Percentiles rank a stretch among this genome's conserved stretches.
phyloP scores from a whole-genome alignment of 805 yeast species.

The Starmerella potacharoeniae region DNA sequence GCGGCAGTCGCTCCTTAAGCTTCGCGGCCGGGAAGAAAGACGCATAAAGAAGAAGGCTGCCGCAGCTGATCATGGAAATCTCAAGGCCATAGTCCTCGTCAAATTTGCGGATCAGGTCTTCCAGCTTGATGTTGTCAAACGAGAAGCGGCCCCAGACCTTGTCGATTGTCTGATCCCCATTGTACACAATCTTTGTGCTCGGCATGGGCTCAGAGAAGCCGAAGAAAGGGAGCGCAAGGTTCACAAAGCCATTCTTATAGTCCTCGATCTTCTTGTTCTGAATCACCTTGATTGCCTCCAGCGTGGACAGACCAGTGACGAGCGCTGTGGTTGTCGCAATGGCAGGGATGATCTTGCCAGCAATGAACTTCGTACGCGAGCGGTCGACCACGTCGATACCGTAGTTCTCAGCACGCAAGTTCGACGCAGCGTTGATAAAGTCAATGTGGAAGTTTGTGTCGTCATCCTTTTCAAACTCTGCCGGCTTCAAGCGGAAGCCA shows the following conservation, averaged over 20 bases:
- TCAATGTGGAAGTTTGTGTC: constrained; percentile 94
- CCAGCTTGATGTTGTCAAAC: constrained; percentile 56
- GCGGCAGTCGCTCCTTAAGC: constrained; percentile 57
- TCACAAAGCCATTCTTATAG: constrained; percentile 85
- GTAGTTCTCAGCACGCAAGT: constrained; percentile 88
- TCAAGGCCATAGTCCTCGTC: constrained; percentile 73
- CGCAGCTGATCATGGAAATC: constrained; percentile 83
- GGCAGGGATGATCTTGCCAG: constrained; percentile 97
- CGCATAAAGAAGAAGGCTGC: constrained; percentile 81
- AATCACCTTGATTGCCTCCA: constrained; percentile 84
- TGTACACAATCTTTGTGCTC: constrained; percentile 72
- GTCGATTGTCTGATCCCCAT: constrained; percentile 61
- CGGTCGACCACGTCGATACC: constrained; percentile 80
- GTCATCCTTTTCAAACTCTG: constrained; percentile 96
- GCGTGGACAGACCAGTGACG: constrained; percentile 87
- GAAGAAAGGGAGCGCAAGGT: constrained; percentile 87
- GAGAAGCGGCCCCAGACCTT: constrained; percentile 93
- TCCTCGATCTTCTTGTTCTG: constrained; percentile 70
- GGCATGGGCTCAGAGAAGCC: constrained; percentile 95
- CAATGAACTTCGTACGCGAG: constrained; percentile 87
- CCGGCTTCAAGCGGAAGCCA: constrained; percentile 78
- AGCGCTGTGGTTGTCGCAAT: constrained; percentile 98
- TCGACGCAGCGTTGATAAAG: constrained; percentile 90
- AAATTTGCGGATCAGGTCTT: constrained; percentile 62
- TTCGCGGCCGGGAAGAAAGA: constrained; percentile 90